Evolutionary conservation across 495 filamentous ascomycete species (phyloP).

Genomic region (Hypoxylon lienhwacheense): DNA sequence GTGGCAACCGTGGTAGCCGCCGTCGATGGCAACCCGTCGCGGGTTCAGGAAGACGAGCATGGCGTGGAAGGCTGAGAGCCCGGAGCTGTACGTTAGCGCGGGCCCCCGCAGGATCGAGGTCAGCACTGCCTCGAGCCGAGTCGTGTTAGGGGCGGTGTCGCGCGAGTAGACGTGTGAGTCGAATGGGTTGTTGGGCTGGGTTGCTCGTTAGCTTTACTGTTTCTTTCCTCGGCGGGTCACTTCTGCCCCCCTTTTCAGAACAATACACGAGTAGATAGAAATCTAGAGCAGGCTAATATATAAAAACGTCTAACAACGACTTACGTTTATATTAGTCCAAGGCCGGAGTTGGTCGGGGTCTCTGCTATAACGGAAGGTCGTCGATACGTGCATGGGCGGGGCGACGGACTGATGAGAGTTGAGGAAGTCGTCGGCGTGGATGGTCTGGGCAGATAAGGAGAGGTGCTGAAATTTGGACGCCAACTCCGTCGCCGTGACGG

Average conservation of each 20-base stretch:
- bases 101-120: conserved; percentile 69
- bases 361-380: conserved; percentile 78
- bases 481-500: conserved; percentile 11
- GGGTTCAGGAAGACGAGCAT: conserved; percentile 77
- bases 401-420: conserved; percentile 75
- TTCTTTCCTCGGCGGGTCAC: neutral
- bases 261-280: no score
- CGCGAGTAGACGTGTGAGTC: conserved; percentile 78
- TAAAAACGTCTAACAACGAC: conserved; percentile 8
- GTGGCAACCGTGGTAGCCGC: conserved; percentile 92
- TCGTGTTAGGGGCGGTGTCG: conserved; percentile 68
- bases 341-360: conserved; percentile 65
- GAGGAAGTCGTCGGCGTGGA: conserved; percentile 84
- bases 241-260: neutral
- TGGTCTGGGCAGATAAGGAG: conserved; percentile 66
- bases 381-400: conserved; percentile 82
- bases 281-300: neutral
- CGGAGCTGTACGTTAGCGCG: conserved; percentile 76
- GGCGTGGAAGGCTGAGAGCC: conserved; percentile 85
- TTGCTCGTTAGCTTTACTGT: conserved; percentile 5
- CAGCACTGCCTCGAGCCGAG: conserved; percentile 82
- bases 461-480: conserved; percentile 40
- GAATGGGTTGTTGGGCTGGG: conserved; percentile 43
- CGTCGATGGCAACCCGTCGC: conserved; percentile 72
- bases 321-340: conserved; percentile 49